Evolutionary conservation across 345 rosid species (phyloP).

Genomic region (Eutrema japonicum): DNA sequence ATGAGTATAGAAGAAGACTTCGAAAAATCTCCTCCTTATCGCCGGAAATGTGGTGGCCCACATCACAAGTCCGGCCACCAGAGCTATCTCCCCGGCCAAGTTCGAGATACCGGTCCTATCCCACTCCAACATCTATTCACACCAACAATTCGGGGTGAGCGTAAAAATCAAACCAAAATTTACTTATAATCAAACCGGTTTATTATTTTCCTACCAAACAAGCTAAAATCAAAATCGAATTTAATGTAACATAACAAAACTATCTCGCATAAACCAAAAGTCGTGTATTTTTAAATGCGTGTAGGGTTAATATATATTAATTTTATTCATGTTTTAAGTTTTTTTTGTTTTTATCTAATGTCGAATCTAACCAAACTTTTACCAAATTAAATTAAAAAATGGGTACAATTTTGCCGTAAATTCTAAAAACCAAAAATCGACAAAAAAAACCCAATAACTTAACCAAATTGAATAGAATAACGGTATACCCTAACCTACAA

Average conservation of each 20-base stretch:
- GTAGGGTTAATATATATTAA: too few species aligned
- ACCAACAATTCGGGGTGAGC: neutral
- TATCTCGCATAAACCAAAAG: neutral
- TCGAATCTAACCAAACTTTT: neutral
- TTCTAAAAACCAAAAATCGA: too few species aligned
- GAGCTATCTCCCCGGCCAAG: conserved; percentile 69
- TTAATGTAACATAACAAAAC: neutral
- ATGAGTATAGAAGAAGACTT: conserved; percentile 79
- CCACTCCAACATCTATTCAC: conserved; percentile 61
- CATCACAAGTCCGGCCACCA: conserved; percentile 58
- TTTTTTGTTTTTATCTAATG: neutral
- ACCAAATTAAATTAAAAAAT: neutral
- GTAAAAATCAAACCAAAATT: neutral
- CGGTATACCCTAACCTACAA: neutral
- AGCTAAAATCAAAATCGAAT: neutral
- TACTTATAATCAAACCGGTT: neutral
- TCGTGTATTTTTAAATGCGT: too few species aligned
- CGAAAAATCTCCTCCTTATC: conserved; percentile 63
- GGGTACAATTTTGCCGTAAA: too few species aligned
- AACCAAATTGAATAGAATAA: neutral
- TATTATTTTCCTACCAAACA: neutral
- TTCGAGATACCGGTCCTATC: conserved; percentile 46
- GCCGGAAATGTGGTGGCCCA: conserved; percentile 69
- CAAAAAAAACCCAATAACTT: neutral
- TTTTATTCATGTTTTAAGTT: too few species aligned